phyloP scores from a whole-genome alignment of 2,329 filamentous ascomycete genomes.

The Fusarium denticulatum region DNA sequence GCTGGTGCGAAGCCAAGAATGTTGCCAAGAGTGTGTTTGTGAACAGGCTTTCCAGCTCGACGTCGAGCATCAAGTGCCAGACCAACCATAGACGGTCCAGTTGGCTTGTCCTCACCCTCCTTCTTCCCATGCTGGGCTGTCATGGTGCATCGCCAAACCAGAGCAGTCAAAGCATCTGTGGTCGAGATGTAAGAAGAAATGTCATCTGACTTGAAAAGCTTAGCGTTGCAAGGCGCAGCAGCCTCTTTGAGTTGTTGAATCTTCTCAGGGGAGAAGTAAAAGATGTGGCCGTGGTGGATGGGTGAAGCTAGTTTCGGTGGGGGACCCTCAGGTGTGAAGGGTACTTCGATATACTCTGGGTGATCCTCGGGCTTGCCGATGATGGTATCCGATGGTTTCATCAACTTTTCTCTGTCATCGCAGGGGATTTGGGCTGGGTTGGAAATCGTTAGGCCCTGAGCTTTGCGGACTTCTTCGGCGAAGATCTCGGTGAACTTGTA shows the following conservation, averaged over 20 bases:
- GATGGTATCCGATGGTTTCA: background rate
- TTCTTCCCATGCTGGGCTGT: background rate
- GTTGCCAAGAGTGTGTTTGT: conserved; percentile 7
- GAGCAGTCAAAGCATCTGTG: conserved; percentile 10
- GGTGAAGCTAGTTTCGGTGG: conserved; percentile 8
- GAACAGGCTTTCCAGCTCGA: background rate
- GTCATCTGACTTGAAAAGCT: background rate
- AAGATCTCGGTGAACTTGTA: conserved; percentile 20
- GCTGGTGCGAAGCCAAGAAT: conserved; percentile 14
- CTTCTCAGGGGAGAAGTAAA: conserved; percentile 13
- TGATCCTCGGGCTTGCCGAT: conserved; percentile 8
- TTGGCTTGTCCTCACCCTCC: background rate
- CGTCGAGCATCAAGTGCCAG: conserved; percentile 13
- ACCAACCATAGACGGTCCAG: background rate
- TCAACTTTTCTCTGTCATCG: background rate
- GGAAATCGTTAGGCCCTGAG: background rate
- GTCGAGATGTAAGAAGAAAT: conserved; percentile 1
- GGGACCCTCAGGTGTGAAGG: background rate
- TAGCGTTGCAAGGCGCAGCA: background rate
- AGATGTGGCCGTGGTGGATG: conserved; percentile 4
- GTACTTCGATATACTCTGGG: conserved; percentile 3
- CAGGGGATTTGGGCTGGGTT: background rate
- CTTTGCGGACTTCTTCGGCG: conserved; percentile 1
- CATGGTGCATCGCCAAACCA: conserved; percentile 17
- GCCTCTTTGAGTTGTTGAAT: background rate